Base-by-base conservation (phyloP, 306 rosid genomes). In the Senna siamea region DNA sequence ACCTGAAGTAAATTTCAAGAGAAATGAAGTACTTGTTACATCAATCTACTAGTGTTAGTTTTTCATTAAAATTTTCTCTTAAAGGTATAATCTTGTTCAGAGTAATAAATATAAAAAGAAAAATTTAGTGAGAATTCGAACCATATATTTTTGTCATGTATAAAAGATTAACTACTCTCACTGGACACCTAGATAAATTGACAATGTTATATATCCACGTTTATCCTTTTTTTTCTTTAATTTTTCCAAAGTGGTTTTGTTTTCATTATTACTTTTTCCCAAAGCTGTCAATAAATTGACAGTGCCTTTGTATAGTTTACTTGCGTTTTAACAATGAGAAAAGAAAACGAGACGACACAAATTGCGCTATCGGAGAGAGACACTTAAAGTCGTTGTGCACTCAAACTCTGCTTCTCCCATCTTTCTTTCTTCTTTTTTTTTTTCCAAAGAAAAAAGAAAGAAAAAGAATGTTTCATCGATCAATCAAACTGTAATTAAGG, bases 261-360 rank as follows among this genome's bases (percentile, higher is more conserved):
- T n/a, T 48, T 9, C 3, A 15, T 48, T 41, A 5, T 48, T 48
- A 15, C 9, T 48, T 48, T n/a, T 48, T n/a, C 2, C 7, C 20
- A 48, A 48, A 48, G 65, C 65, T 59, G 14, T 32, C 65, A 59
- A 6, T 32, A 59, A 58, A 59, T 30, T 30, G 65, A 59, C 43
- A 15, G 10, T 19, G 58, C 58, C 3, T 26, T 26, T 26, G 30
- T 9, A 5, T 48, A n/a, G 51, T 44, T 44, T 14, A 44, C 51
- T 14, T 28, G 7, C 44, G 37, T 59, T 59, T 3, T 7, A 7
- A 13, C 23, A 30, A 1, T 3, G 41, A 59, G 13, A 14, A 18
- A 8, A 17, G 6, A 14, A 47, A 0, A 47, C 20, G 15, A 48
- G 9, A 15, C 1, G 2, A 48, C 54, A 51, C 11, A 18, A 51